Conservation (phyloP, 2,329 filamentous ascomycete species). For the Paecilomyces sp. region DNA sequence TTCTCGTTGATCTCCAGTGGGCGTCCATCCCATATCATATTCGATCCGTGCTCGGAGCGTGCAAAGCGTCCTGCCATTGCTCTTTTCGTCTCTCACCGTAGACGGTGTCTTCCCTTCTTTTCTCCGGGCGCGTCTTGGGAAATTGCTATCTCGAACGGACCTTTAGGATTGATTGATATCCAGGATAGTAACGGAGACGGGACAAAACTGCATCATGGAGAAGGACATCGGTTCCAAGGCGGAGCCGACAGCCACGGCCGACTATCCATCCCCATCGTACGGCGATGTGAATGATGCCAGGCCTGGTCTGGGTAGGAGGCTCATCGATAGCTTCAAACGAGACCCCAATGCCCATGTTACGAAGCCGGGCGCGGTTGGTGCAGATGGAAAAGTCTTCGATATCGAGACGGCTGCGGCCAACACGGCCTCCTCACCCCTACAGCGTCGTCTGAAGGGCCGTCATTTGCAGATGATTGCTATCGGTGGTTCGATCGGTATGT, state of each 20-base stretch:
- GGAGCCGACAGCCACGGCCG: constrained; percentile 13
- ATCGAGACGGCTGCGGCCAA: constrained; percentile 54
- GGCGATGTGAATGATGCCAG: constrained; percentile 20
- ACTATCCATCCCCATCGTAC: constrained; percentile 19
- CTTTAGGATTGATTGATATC: background rate
- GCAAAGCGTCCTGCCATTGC: background rate
- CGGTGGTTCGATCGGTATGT: constrained; percentile 72
- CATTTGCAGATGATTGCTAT: constrained; percentile 98
- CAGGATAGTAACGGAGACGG: background rate
- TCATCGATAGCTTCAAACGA: constrained; percentile 37
- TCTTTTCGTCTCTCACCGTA: background rate
- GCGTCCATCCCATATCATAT: background rate
- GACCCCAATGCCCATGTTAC: constrained; percentile 36
- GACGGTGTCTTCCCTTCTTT: background rate
- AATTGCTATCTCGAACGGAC: background rate
- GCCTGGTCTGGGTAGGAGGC: constrained; percentile 18
- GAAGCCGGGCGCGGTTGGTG: constrained; percentile 30
- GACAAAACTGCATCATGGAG: constrained; percentile 19
- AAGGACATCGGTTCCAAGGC: constrained; percentile 23
- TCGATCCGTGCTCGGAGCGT: background rate
- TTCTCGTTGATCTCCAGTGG: background rate
- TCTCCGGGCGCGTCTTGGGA: background rate
- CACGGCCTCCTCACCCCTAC: constrained; percentile 67
- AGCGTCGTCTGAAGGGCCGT: constrained; percentile 69
- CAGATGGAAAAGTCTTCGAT: constrained; percentile 52